Percentiles rank a stretch among this genome's conserved stretches.
Conservation (phyloP, 352 stramenopile genomes). For the Paralagenidium karlingii region DNA sequence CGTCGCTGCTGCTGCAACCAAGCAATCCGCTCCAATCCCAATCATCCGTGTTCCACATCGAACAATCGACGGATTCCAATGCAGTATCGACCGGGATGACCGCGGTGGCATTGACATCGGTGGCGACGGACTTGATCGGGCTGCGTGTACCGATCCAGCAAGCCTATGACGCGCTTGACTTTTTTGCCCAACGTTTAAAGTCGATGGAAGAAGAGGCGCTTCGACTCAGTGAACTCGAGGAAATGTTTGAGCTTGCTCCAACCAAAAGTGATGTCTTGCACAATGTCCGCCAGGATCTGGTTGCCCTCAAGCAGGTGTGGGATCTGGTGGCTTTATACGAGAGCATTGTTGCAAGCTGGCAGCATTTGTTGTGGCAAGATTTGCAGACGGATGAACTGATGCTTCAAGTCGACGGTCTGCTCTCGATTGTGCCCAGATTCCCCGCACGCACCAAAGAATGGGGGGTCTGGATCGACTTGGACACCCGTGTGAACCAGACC, state of each 20-base stretch:
- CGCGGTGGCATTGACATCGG: no score
- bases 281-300: slow-evolving; percentile 75
- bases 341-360: slow-evolving; percentile 70
- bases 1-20: no score
- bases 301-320: slow-evolving; percentile 87
- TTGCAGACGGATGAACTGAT: slow-evolving; percentile 83
- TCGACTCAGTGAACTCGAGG: slow-evolving; percentile 85
- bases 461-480: slow-evolving; percentile 86
- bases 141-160: slow-evolving; percentile 26
- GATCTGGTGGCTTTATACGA: slow-evolving; percentile 86
- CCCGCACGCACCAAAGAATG: slow-evolving; percentile 78
- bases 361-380: slow-evolving; percentile 77
- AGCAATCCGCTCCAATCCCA: no score
- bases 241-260: slow-evolving; percentile 89
- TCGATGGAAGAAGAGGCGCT: slow-evolving; percentile 73
- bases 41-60: no score
- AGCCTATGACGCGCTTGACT: slow-evolving; percentile 82
- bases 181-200: slow-evolving; percentile 65
- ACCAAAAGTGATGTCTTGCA: slow-evolving; percentile 75
- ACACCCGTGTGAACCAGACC: slow-evolving; percentile 89
- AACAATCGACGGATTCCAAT: no score
- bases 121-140: no score
- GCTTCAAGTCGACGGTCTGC: slow-evolving; percentile 81
- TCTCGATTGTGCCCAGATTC: slow-evolving; percentile 39
- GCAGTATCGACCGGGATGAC: no score